phyloP scores from a whole-genome alignment of 352 stramenopile species.

The Pythium volutum region DNA sequence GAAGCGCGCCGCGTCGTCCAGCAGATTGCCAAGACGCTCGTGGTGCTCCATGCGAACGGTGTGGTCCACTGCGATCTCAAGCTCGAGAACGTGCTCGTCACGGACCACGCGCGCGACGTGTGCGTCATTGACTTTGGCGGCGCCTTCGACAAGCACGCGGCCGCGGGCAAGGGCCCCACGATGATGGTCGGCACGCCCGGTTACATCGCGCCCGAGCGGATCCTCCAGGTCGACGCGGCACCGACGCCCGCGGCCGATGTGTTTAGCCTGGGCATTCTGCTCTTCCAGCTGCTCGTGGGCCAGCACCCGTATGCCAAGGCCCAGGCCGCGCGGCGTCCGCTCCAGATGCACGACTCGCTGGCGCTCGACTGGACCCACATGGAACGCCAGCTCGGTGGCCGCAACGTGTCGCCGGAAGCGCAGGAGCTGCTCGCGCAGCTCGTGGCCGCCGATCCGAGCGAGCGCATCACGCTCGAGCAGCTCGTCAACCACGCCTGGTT shows the following conservation, averaged over 20 bases:
- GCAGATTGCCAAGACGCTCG: slow-evolving; percentile 72
- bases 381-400: slow-evolving; percentile 25
- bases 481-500: slow-evolving; percentile 33
- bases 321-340: slow-evolving; percentile 19
- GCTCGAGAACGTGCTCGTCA: slow-evolving; percentile 93
- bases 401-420: slow-evolving; percentile 31
- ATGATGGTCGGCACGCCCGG: slow-evolving; percentile 60
- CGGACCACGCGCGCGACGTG: slow-evolving; percentile 24
- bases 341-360: slow-evolving; percentile 45
- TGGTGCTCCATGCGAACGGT: slow-evolving; percentile 88
- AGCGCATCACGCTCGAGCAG: slow-evolving; percentile 36
- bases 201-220: slow-evolving; percentile 58
- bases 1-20: slow-evolving; percentile 41
- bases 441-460: slow-evolving; percentile 32
- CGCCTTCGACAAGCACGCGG: slow-evolving; percentile 32
- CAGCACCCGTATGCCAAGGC: slow-evolving; percentile 48
- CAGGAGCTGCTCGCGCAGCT: slow-evolving; percentile 39
- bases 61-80: slow-evolving; percentile 98
- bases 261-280: slow-evolving; percentile 58
- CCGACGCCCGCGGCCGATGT: slow-evolving; percentile 44
- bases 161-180: neutral
- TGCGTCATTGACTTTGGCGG: slow-evolving; percentile 65
- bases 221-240: slow-evolving; percentile 31
- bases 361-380: slow-evolving; percentile 41
- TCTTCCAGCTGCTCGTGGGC: slow-evolving; percentile 59